Evolutionary conservation across 108 stramenopile genomes (phyloP).

Genomic region (Nitzschia sp.): DNA sequence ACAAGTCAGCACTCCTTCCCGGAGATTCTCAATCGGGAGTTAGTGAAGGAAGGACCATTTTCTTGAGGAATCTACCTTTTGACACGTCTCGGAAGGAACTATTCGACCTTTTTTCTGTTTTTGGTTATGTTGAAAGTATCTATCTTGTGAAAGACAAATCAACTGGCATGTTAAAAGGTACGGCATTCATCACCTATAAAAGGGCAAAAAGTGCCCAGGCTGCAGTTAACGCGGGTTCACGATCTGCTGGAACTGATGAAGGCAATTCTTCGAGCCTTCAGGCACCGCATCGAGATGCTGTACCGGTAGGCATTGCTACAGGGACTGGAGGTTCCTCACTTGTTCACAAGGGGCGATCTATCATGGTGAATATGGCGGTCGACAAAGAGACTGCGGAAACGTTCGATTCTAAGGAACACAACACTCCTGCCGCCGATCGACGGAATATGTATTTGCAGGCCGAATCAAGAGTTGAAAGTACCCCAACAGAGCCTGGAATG

Average conservation of each 20-base stretch:
- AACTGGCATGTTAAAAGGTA: slow-evolving; percentile 78
- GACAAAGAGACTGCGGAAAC: slow-evolving; percentile 77
- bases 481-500: slow-evolving; percentile 28
- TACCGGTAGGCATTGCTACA: slow-evolving; percentile 1
- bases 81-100: slow-evolving; percentile 90
- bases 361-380: slow-evolving; percentile 78
- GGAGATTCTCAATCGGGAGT: slow-evolving; percentile 17
- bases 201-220: slow-evolving; percentile 32
- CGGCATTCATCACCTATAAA: slow-evolving; percentile 88
- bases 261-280: background rate
- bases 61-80: slow-evolving; percentile 95
- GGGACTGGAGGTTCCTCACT: slow-evolving; percentile 36
- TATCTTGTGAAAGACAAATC: slow-evolving; percentile 88
- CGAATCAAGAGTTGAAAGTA: slow-evolving; percentile 85
- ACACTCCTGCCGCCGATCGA: slow-evolving; percentile 33
- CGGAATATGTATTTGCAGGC: slow-evolving; percentile 94
- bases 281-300: background rate
- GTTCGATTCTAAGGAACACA: slow-evolving; percentile 57
- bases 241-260: background rate
- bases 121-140: slow-evolving; percentile 82
- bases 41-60: slow-evolving; percentile 56
- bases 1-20: slow-evolving; percentile 21
- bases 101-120: slow-evolving; percentile 75
- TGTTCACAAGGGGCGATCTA: slow-evolving; percentile 57
- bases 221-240: slow-evolving; percentile 14